A percentile compares a stretch with the other conserved stretches of the same genome.
Evolutionary conservation across 2,329 filamentous ascomycete species (phyloP).

Genomic region (Phialemonium atrogriseum): DNA sequence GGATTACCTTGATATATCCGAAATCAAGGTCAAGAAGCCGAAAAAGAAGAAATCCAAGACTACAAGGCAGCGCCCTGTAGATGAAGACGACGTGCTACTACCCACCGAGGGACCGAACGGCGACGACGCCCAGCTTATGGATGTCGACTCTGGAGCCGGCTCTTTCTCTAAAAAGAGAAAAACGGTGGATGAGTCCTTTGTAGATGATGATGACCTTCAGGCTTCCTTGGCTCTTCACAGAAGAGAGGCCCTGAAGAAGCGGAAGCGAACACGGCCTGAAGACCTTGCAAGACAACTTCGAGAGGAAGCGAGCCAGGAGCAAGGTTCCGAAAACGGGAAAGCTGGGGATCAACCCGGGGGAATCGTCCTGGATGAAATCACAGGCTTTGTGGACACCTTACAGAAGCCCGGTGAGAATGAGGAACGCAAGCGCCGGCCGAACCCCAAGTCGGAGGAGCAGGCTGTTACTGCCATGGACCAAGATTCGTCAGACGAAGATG

Average conservation of each 20-base stretch:
- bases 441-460: constrained; percentile 28
- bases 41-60: constrained; percentile 84
- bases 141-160: constrained; percentile 56
- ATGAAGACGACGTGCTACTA: constrained; percentile 52
- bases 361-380: constrained; percentile 90
- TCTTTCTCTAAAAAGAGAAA: constrained; percentile 51
- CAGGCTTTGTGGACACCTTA: constrained; percentile 85
- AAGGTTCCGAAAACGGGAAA: constrained; percentile 40
- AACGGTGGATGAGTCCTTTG: constrained; percentile 59
- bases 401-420: constrained; percentile 56
- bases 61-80: constrained; percentile 60
- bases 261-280: constrained; percentile 77
- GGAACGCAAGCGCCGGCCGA: constrained; percentile 39
- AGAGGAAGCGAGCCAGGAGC: constrained; percentile 42
- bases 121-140: constrained; percentile 52
- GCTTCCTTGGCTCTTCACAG: constrained; percentile 77
- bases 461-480: constrained; percentile 35
- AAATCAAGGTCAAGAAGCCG: constrained; percentile 88
- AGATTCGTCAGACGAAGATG: constrained; percentile 32
- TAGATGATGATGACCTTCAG: constrained; percentile 91
- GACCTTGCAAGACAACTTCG: constrained; percentile 78
- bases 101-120: constrained; percentile 24
- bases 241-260: constrained; percentile 78
- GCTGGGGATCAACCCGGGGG: constrained; percentile 38
- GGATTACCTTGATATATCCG: constrained; percentile 80